These are phyloP conservation scores for Vickermania ingenoplastis DNA, from an alignment of 208 protist genomes.

Conservation along the genomic window DNA sequence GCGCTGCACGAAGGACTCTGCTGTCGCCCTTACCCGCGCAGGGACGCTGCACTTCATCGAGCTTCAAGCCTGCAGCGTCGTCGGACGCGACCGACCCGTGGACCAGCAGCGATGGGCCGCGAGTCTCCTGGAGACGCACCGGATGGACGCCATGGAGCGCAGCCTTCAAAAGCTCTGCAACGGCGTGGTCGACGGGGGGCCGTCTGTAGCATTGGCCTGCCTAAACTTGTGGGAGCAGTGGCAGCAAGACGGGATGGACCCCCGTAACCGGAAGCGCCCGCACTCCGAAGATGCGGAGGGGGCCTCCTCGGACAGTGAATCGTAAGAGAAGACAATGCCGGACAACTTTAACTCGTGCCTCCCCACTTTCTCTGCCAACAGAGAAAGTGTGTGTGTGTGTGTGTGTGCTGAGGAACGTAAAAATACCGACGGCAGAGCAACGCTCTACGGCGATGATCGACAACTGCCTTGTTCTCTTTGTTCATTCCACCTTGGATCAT, in stretches of 20 bases:
- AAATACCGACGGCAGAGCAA: no score
- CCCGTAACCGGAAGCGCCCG: constrained; percentile 29
- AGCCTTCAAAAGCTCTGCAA: constrained; percentile 27
- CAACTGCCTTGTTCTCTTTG: no score
- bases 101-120: not conserved
- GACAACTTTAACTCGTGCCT: no score
- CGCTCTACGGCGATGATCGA: no score
- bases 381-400: no score
- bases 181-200: not conserved
- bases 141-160: constrained; percentile 32
- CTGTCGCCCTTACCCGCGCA: constrained; percentile 39
- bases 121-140: not conserved
- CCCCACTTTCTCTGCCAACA: no score
- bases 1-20: constrained; percentile 25
- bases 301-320: not conserved
- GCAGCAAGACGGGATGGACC: constrained; percentile 54
- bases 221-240: constrained; percentile 72
- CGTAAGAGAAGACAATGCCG: not conserved
- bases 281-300: constrained; percentile 5
- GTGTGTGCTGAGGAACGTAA: no score
- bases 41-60: constrained; percentile 28
- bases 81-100: not conserved
- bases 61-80: constrained; percentile 3
- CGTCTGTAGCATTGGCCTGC: constrained; percentile 12
- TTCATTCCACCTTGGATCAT: no score